A percentile compares a stretch with the other conserved stretches of the same genome.
Conservation (phyloP, 495 filamentous ascomycete genomes). For the Aspergillus hancockii region DNA sequence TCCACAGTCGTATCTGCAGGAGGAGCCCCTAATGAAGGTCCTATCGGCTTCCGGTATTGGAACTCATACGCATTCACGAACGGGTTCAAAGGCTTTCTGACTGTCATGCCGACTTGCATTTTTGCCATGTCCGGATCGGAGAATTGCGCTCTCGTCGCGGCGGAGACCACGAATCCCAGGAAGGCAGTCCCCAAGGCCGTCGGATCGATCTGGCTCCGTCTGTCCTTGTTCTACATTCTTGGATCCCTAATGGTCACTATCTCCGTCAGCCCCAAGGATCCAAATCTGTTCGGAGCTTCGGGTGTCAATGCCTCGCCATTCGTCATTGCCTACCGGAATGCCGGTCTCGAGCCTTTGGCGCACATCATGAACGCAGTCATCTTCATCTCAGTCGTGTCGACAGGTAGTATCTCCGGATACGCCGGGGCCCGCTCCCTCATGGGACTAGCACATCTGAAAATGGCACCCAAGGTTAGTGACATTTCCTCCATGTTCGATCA, state of each 20-base stretch:
- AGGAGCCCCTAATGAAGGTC: slow-evolving; percentile 55
- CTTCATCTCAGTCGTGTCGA: slow-evolving; percentile 40
- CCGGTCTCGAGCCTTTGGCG: slow-evolving; percentile 28
- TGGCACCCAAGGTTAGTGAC: slow-evolving; percentile 48
- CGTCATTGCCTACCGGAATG: slow-evolving; percentile 61
- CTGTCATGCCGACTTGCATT: slow-evolving; percentile 65
- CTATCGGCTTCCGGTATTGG: slow-evolving; percentile 65
- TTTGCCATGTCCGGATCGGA: slow-evolving; percentile 68
- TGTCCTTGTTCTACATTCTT: slow-evolving; percentile 60
- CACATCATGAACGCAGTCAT: slow-evolving; percentile 49
- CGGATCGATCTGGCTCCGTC: slow-evolving; percentile 65
- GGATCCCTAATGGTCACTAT: slow-evolving; percentile 62
- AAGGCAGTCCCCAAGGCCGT: slow-evolving; percentile 63
- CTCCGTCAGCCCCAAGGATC: slow-evolving; percentile 41
- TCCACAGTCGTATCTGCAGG: slow-evolving; percentile 49
- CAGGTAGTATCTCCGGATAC: slow-evolving; percentile 62
- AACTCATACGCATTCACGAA: slow-evolving; percentile 63
- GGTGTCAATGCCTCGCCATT: slow-evolving; percentile 54
- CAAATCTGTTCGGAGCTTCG: slow-evolving; percentile 39
- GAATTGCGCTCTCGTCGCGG: slow-evolving; percentile 57
- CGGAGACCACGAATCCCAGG: slow-evolving; percentile 63
- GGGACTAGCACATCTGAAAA: slow-evolving; percentile 53
- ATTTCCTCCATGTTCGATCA: neutral
- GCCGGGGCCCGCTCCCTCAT: slow-evolving; percentile 59
- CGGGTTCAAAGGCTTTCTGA: slow-evolving; percentile 68